Percentiles rank a stretch among this genome's conserved stretches.
Conservation (phyloP, 2,329 filamentous ascomycete species). For the Phyllachora maydis region DNA sequence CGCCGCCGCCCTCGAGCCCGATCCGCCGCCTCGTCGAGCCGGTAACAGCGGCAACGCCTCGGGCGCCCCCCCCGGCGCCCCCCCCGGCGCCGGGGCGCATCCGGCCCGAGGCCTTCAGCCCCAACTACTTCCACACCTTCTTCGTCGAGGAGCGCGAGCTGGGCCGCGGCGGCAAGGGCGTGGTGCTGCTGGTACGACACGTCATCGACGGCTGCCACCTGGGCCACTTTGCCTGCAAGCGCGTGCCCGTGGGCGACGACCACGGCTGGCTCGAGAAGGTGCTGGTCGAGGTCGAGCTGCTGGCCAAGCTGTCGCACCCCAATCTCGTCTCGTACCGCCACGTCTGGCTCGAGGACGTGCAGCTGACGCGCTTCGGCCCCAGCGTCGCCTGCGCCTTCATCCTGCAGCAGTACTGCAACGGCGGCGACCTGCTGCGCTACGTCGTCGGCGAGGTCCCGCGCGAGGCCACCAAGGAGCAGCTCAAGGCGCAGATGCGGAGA, state of each 20-base stretch:
- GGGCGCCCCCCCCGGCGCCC: too few species aligned
- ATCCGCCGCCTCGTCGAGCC: conserved; percentile 31
- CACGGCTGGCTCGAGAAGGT: conserved; percentile 92
- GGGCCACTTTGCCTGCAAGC: conserved; percentile 88
- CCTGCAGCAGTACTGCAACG: conserved; percentile 91
- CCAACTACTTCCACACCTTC: conserved; percentile 80
- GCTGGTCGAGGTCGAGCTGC: conserved; percentile 75
- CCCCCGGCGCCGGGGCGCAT: too few species aligned
- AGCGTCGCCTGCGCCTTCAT: conserved; percentile 92
- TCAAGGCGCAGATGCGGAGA: conserved; percentile 74
- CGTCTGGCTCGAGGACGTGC: conserved; percentile 85
- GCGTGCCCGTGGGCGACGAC: conserved; percentile 86
- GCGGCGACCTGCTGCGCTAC: conserved; percentile 75
- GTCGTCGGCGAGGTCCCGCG: conserved; percentile 49
- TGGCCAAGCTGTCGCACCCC: conserved; percentile 80
- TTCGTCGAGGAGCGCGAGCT: conserved; percentile 79
- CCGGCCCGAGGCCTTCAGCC: conserved; percentile 69
- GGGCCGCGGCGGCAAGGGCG: conserved; percentile 80
- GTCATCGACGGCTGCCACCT: conserved; percentile 75
- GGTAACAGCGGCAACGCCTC: too few species aligned
- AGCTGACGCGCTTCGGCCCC: conserved; percentile 70
- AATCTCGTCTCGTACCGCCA: conserved; percentile 94
- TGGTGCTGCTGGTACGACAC: conserved; percentile 85
- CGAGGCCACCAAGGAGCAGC: conserved; percentile 54
- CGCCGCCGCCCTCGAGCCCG: conserved; percentile 26